These are phyloP conservation scores for Phaffia australis DNA, from an alignment of 768 basidiomycete species.

Conservation along the genomic window DNA sequence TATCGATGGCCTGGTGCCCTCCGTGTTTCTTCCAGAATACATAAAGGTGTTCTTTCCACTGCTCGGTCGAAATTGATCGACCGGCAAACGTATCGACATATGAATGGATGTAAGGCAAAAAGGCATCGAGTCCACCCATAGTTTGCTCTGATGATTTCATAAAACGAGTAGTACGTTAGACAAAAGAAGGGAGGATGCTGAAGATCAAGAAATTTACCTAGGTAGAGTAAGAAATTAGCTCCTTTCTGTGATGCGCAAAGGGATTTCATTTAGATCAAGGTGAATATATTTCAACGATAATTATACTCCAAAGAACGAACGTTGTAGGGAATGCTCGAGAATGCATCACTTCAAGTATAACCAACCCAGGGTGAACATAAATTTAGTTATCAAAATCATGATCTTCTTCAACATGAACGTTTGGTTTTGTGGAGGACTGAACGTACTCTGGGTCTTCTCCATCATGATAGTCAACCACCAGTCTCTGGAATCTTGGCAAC, in stretches of 20 bases:
- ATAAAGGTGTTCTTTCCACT: constrained; percentile 75
- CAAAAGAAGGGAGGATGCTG: too few species aligned
- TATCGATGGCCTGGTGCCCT: constrained; percentile 52
- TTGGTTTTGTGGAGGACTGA: neutral
- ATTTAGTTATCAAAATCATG: constrained; percentile 29
- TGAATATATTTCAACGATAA: neutral
- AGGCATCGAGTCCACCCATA: constrained; percentile 68
- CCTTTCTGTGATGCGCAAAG: constrained; percentile 50
- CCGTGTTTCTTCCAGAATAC: constrained; percentile 54
- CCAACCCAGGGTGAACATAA: neutral
- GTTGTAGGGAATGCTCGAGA: constrained; percentile 58
- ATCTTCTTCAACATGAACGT: too few species aligned
- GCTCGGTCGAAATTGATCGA: constrained; percentile 66
- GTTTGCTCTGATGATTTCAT: constrained; percentile 9
- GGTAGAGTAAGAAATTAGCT: constrained; percentile 70
- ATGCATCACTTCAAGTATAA: constrained; percentile 45
- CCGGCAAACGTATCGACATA: constrained; percentile 71
- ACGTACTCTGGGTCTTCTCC: constrained; percentile 39
- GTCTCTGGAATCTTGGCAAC: constrained; percentile 54
- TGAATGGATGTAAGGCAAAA: constrained; percentile 71
- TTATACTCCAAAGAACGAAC: neutral
- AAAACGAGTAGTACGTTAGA: too few species aligned
- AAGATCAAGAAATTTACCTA: constrained; percentile 42
- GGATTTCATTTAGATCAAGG: neutral
- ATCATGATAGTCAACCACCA: constrained; percentile 63